Evolutionary conservation across 805 yeast genomes (phyloP).

Genomic region (Maudiozyma bulderi): DNA sequence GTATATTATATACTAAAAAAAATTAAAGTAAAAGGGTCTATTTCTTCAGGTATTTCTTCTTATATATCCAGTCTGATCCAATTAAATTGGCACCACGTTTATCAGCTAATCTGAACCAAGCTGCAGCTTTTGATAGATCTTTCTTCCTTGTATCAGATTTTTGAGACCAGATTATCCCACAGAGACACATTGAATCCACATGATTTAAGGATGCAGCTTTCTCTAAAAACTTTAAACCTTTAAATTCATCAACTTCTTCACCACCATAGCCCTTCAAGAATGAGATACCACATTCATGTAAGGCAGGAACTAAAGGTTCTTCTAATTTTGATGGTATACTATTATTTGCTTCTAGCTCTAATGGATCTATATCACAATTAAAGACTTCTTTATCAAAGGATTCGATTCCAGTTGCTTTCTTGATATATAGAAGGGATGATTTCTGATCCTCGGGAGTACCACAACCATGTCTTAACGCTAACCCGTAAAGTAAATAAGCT

Average conservation of each 20-base stretch:
- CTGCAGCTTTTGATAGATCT: slow-evolving; percentile 53
- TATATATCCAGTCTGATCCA: slow-evolving; percentile 70
- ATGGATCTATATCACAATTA: slow-evolving; percentile 28
- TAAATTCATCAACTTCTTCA: slow-evolving; percentile 36
- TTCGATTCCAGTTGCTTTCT: slow-evolving; percentile 39
- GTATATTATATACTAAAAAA: neutral
- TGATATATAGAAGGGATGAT: slow-evolving; percentile 52
- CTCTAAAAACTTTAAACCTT: slow-evolving; percentile 51
- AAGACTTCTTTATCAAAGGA: slow-evolving; percentile 18
- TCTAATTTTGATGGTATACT: slow-evolving; percentile 30
- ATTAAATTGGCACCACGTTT: slow-evolving; percentile 48
- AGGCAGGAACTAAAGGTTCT: slow-evolving; percentile 41
- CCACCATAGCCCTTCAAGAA: slow-evolving; percentile 49
- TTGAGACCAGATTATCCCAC: slow-evolving; percentile 58
- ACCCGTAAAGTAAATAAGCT: slow-evolving; percentile 62
- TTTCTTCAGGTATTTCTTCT: slow-evolving; percentile 45
- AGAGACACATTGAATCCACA: slow-evolving; percentile 56
- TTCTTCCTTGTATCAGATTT: slow-evolving; percentile 45
- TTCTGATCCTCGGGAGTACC: slow-evolving; percentile 51
- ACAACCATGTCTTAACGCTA: slow-evolving; percentile 58
- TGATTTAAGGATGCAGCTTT: slow-evolving; percentile 61
- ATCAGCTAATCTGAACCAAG: slow-evolving; percentile 61
- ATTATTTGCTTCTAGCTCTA: slow-evolving; percentile 19
- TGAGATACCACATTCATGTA: slow-evolving; percentile 53
- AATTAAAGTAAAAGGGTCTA: too few species aligned